Evolutionary conservation across 164 flowering plant species (phyloP), one percentile per base, ranked within the genome.

Genomic region (Stephania japonica): DNA sequence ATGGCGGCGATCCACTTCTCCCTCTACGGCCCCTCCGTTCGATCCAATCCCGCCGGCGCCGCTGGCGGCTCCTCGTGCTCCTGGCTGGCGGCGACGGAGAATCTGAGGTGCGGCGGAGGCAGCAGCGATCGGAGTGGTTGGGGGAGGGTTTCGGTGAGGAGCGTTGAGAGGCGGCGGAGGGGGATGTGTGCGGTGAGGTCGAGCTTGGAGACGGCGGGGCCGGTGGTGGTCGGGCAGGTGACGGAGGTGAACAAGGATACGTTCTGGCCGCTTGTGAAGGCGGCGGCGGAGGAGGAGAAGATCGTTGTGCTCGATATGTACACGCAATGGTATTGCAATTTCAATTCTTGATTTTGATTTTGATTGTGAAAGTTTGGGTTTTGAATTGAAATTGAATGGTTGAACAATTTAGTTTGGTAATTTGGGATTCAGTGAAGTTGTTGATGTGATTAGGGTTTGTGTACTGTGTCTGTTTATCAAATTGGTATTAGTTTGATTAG

Each of bases 291-390:
- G 1, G 83, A 70, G 0, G 82, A 79, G 18, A 83, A 79, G 76
- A 53, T 80, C 19, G 85, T 83, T 1, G 85, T 83, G 47, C 80
- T 83, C 23, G 85, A 83, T 56, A 83, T 83, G 85, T 83, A 81
- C 75, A 83, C 85, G 1, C 82, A 81, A 65, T 83, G 85, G 85
- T 83, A 76, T 32, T 32, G 38, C 38, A 4, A 32, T 32, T 32
- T 32, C 1, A 4, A 14, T 13, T 64, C 8, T 69, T 25, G 7
- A 18, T 14, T 11, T 47, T 49, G 38, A 3, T 44, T 69, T 32
- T 69, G 50, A 7, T 44, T 9, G 23, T 42, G 65, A 59, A 21
- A 16, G 5, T 70, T 59, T 41, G 25, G 3, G 11, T 42, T 23
- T 42, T 59, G 42, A 41, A 56, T 16, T 47, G 53, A 47, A 47